Evolutionary conservation across 176 grass and related monocot species (phyloP), one percentile per base, ranked within the genome.

Genomic region (Areca catechu): DNA sequence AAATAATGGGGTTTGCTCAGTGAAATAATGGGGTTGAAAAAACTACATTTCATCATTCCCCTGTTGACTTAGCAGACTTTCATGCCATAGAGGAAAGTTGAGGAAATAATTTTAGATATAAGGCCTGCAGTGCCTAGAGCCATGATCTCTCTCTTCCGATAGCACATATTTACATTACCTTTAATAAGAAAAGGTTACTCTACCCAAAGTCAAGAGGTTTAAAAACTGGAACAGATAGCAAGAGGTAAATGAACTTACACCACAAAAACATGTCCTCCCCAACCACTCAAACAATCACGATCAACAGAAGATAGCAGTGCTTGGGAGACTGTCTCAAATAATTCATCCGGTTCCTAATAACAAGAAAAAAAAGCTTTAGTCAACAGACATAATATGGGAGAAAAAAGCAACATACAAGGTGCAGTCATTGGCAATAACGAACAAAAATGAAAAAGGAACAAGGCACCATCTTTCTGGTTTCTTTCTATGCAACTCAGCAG

Each of bases 301-400:
- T 97, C 86, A 15, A 88, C 75, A 15, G 92, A 97, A 52, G 86
- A 69, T 53, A 72, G 20, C 65, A 97, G 51, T 61, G 92, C 86
- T 87, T 97, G 92, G n/a, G 92, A 97, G 59, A 97, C 63, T 5
- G 86, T 97, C 77, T 91, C 83, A 27, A 97, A 97, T 51, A 97
- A 66, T 72, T 97, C 86, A 23, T 97, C 92, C 3, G 92, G 83
- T 60, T n/a, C 86, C 92, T 96, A 73, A 54, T 63, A 50, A 25
- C 62, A 79, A 79, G 17, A 56, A 53, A 48, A 71, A 76, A 7
- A 29, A n/a, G n/a, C 15, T 18, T 4, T 19, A 2, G 48, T 16
- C 19, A 63, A 30, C n/a, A 19, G 15, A 43, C 2, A 10, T 53
- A 20, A 47, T n/a, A 6, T 22, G 27, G 16, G 20, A 2, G 7